phyloP scores from a whole-genome alignment of 305 asterid genomes.

The Andrographis paniculata region DNA sequence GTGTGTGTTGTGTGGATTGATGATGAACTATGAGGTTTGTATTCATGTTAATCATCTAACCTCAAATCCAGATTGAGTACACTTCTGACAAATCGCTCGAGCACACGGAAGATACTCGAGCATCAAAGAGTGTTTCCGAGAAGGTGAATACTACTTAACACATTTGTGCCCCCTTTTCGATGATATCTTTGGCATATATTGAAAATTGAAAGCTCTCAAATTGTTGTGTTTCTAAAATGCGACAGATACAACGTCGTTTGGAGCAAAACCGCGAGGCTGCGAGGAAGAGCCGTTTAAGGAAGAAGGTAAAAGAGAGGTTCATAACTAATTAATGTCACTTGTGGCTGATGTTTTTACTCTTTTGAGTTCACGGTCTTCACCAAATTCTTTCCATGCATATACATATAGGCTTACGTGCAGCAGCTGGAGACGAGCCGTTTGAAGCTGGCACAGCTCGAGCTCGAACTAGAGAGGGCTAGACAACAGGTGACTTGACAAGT shows the following conservation, averaged over 20 bases:
- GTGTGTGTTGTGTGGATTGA: conserved; percentile 1
- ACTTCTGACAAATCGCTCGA: conserved; percentile 52
- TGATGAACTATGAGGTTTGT: background rate
- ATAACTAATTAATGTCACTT: no score
- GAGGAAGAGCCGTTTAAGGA: conserved; percentile 71
- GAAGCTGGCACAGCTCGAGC: conserved; percentile 86
- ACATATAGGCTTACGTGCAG: conserved; percentile 93
- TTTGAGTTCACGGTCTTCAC: background rate
- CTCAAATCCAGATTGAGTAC: conserved; percentile 41
- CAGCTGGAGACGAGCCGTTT: conserved; percentile 78
- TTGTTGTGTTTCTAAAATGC: background rate
- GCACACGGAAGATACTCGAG: conserved; percentile 46
- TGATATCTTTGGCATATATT: no score
- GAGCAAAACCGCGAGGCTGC: conserved; percentile 98
- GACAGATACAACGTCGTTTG: conserved; percentile 70
- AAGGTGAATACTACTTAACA: no score
- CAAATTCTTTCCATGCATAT: conserved; percentile 3
- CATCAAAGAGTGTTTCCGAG: conserved; percentile 41
- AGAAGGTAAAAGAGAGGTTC: conserved; percentile 63
- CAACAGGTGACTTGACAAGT: conserved; percentile 38
- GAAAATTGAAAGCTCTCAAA: background rate
- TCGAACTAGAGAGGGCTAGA: conserved; percentile 68
- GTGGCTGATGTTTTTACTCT: no score
- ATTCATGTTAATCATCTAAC: background rate
- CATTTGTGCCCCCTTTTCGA: background rate